A percentile compares a stretch with the other conserved stretches of the same genome.
These are phyloP conservation scores for Alternaria gaisen DNA, from an alignment of 2,329 filamentous ascomycete genomes.

Conservation along the genomic window DNA sequence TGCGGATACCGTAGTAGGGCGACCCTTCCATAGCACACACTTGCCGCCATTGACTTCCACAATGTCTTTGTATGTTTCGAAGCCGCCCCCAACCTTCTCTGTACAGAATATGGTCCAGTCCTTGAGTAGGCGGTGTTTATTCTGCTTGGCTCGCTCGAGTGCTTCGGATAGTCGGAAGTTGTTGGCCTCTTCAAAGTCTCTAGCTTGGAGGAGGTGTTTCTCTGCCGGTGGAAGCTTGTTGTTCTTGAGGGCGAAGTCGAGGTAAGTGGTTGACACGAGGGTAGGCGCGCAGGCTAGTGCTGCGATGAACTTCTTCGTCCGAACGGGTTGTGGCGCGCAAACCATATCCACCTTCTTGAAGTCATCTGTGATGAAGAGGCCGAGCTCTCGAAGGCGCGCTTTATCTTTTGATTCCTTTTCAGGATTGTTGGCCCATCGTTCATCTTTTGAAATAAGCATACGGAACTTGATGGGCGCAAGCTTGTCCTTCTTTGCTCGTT, in stretches of 20 bases:
- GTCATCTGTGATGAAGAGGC: conserved; percentile 81
- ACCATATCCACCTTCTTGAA: conserved; percentile 82
- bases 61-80: conserved; percentile 85
- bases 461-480: conserved; percentile 74
- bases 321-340: conserved; percentile 84
- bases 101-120: conserved; percentile 87
- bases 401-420: conserved; percentile 81
- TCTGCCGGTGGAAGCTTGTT: conserved; percentile 70
- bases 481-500: conserved; percentile 60
- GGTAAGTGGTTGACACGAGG: conserved; percentile 79
- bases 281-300: conserved; percentile 82
- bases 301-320: conserved; percentile 92
- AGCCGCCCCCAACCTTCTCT: conserved; percentile 78
- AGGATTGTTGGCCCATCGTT: conserved; percentile 77
- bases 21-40: conserved; percentile 78
- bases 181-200: conserved; percentile 75
- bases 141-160: conserved; percentile 74
- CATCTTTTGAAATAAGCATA: conserved; percentile 84
- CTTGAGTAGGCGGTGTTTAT: conserved; percentile 78
- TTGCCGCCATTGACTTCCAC: conserved; percentile 87
- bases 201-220: conserved; percentile 75
- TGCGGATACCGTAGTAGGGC: conserved; percentile 71
- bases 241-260: conserved; percentile 77
- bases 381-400: conserved; percentile 81
- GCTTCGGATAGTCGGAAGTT: conserved; percentile 74